phyloP scores from a whole-genome alignment of 208 protist species.

The Porcisia deanei region DNA sequence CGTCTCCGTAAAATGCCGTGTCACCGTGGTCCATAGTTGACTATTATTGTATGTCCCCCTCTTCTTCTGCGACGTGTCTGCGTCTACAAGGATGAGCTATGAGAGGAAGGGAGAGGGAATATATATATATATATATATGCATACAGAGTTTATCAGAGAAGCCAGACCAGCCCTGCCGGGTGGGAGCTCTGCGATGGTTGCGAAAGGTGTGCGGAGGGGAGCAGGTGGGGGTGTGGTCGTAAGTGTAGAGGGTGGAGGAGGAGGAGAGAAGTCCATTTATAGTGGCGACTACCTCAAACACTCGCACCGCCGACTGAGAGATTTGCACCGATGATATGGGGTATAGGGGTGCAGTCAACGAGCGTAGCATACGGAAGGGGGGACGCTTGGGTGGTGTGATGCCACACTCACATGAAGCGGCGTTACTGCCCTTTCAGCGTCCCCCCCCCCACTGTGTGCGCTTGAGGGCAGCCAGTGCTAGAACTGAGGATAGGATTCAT shows the following conservation, averaged over 20 bases:
- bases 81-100: not conserved
- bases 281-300: not conserved
- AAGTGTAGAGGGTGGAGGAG: not conserved
- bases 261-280: not conserved
- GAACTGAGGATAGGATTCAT: not conserved
- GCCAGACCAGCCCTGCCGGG: not conserved
- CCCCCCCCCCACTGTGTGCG: not conserved
- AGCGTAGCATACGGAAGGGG: not conserved
- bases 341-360: not conserved
- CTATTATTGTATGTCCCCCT: not conserved
- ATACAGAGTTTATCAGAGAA: not conserved
- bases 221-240: not conserved
- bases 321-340: not conserved
- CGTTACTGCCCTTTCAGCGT: not conserved
- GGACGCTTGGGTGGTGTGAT: too few species aligned
- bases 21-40: conserved; percentile 13
- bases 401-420: too few species aligned
- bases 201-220: not conserved
- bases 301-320: not conserved
- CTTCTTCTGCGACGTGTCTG: not conserved
- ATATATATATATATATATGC: not conserved
- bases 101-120: conserved; percentile 1
- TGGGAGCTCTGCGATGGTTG: not conserved
- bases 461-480: not conserved
- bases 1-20: conserved; percentile 14